Percentiles rank a stretch among this genome's conserved stretches.
These are phyloP conservation scores for Zasmidium citrigriseum DNA, from an alignment of 2,329 filamentous ascomycete species.

Conservation along the genomic window DNA sequence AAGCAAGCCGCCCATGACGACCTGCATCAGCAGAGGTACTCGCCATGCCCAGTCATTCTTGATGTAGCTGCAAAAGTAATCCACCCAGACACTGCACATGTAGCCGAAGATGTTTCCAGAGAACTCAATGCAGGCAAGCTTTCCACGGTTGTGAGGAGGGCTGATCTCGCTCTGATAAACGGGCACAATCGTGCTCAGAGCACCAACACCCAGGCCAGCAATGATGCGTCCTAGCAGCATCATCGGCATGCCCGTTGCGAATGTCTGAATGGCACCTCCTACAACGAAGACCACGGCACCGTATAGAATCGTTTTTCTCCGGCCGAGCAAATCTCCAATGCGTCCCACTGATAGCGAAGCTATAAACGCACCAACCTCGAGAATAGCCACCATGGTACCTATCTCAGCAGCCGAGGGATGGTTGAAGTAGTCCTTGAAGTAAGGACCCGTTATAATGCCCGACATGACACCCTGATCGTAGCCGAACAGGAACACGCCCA, in stretches of 20 bases:
- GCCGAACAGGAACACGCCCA: slow-evolving; percentile 85
- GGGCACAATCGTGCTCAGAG: slow-evolving; percentile 53
- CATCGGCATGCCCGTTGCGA: slow-evolving; percentile 80
- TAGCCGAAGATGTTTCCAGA: slow-evolving; percentile 97
- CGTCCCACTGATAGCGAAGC: slow-evolving; percentile 84
- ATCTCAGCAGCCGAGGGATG: slow-evolving; percentile 84
- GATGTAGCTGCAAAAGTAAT: slow-evolving; percentile 95
- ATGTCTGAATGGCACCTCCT: slow-evolving; percentile 82
- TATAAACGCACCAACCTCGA: slow-evolving; percentile 90
- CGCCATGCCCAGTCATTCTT: slow-evolving; percentile 85
- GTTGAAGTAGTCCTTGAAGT: slow-evolving; percentile 90
- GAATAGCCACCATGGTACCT: slow-evolving; percentile 95
- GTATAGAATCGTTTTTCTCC: slow-evolving; percentile 87
- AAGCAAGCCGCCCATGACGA: slow-evolving; percentile 85
- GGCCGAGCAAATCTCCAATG: slow-evolving; percentile 87
- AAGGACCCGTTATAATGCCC: slow-evolving; percentile 67
- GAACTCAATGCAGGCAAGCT: slow-evolving; percentile 96
- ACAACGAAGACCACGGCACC: slow-evolving; percentile 84
- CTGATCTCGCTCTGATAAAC: slow-evolving; percentile 64
- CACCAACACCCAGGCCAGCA: slow-evolving; percentile 53
- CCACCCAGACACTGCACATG: slow-evolving; percentile 95
- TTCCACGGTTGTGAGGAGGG: slow-evolving; percentile 91
- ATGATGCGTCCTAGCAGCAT: slow-evolving; percentile 64
- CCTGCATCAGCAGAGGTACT: slow-evolving; percentile 86
- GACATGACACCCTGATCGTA: slow-evolving; percentile 93